Base-by-base conservation (phyloP, 257 asterid species). In the Asclepias syriaca region DNA sequence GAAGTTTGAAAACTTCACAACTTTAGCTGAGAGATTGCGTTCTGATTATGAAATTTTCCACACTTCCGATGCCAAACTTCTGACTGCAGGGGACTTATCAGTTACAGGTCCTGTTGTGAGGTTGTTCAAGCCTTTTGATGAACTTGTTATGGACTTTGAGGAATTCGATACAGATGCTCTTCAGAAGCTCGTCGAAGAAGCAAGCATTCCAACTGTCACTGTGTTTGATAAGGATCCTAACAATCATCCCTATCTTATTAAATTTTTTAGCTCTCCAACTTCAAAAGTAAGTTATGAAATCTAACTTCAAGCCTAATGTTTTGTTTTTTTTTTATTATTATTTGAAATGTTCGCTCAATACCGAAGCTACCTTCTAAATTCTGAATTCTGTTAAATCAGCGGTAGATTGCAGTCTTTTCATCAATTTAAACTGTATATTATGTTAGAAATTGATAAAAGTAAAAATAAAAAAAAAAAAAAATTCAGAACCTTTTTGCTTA, bases 41-140 rank as follows among this genome's bases (percentile, higher is more conserved):
- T 80, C 91, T 69, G 94, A 91, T 76, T 88, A 81, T 76, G 98
- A 91, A 74, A 86, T 91, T 78, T 90, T 85, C 68, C 96, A 89
- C 80, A 80, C 95, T 74, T 74, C 70, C 70, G 89, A 87, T 82
- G 92, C 88, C 71, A 91, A 89, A 78, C 83, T 84, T 70, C 93
- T 93, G 77, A 97, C 97, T 74, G 94, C 83, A 48, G 98, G 97
- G 51, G 96, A 91, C 40, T 84, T 86, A 60, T 88, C 97, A 18
- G 83, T 82, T 69, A 74, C 84, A 27, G 98, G 91, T 63, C 98
- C 97, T 73, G 74, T 82, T 71, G 89, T 93, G 78, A 82, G 98
- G 85, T 75, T 93, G 85, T 84, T 93, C 79, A 93, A 91, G 86
- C 98, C 96, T 58, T 93, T 93, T 64, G 98, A 93, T 85, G 98